Percentiles rank a stretch among this genome's conserved stretches.
These are phyloP conservation scores for Porogramme epimiltina DNA, from an alignment of 1,284 basidiomycete genomes.

Conservation along the genomic window DNA sequence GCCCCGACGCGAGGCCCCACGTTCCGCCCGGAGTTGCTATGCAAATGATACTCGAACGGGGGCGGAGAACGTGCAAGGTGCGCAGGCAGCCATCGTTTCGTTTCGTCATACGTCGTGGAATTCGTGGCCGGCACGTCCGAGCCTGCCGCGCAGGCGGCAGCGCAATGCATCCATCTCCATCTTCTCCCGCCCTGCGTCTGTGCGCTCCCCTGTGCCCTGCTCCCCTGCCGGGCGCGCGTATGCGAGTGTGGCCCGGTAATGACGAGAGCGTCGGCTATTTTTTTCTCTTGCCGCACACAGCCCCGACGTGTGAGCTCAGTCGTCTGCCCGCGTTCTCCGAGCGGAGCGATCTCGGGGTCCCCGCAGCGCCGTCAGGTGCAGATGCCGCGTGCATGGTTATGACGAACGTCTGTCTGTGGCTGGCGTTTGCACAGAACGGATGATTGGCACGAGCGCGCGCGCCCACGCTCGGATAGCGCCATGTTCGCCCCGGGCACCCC, in stretches of 20 bases:
- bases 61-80: constrained; percentile 6
- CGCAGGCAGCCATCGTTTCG: constrained; percentile 3
- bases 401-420: background rate
- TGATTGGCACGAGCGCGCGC: background rate
- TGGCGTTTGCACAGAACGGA: background rate
- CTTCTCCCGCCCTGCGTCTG: too few relatives aligned
- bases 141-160: too few relatives aligned
- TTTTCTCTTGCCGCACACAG: background rate
- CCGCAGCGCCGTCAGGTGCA: background rate
- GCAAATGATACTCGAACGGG: constrained; percentile 16
- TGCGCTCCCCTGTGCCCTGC: background rate
- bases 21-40: constrained; percentile 11
- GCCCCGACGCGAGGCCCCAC: too few relatives aligned
- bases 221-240: background rate
- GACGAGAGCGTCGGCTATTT: background rate
- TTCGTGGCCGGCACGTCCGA: too few relatives aligned
- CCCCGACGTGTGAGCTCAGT: background rate
- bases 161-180: too few relatives aligned
- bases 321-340: background rate
- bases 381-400: background rate
- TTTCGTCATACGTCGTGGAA: background rate
- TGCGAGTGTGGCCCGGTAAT: background rate
- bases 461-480: too few relatives aligned
- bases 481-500: too few relatives aligned
- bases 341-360: background rate